Evolutionary conservation across 192 early-diverging fungal species (phyloP), one percentile per base, ranked within the genome.

Genomic region (Rhizophagus clarus): DNA sequence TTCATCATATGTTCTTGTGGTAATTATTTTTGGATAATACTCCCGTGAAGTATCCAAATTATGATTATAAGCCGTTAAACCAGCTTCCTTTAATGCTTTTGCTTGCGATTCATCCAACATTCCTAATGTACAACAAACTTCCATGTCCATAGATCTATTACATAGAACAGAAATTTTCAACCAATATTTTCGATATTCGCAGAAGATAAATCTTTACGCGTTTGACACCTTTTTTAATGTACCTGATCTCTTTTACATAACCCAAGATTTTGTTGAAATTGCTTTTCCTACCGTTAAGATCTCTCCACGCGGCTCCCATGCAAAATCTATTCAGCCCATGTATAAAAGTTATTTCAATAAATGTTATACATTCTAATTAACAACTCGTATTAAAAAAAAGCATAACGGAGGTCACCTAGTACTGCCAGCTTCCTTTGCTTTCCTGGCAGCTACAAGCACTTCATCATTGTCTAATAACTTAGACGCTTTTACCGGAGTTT

Each of bases 221-320:
- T 31, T 5, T 68, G 1, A 32, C 20, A 4, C 11, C 11, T 37
- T 26, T 8, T 66, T 26, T 24, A 42, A 66, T 82, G 77, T 83
- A 92, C 89, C 90, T 88, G 84, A 95, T 94, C 79, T 94, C 92
- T 62, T 87, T 89, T 56, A 95, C 92, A 80, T 93, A 91, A 62
- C 84, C 82, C 26, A 92, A 79, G 84, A 95, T 93, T 80, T 90
- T 90, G 68, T 92, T 93, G 84, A 95, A 93, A 90, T 95, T 94
- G 78, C 88, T 90, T 84, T 94, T 95, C 61, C 94, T 90, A 56
- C 94, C 94, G 31, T 90, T 84, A 51, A 94, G 79, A 81, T 94
- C 93, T 81, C 94, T 86, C 94, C 94, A 95, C 24, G 94, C 94
- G 74, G 94, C 93, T 74, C 94, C 94, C 94, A 95, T 95, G 82